A percentile compares a stretch with the other conserved stretches of the same genome.
Evolutionary conservation across 768 basidiomycete genomes (phyloP).

Genomic region (Mycena albidolilacea): DNA sequence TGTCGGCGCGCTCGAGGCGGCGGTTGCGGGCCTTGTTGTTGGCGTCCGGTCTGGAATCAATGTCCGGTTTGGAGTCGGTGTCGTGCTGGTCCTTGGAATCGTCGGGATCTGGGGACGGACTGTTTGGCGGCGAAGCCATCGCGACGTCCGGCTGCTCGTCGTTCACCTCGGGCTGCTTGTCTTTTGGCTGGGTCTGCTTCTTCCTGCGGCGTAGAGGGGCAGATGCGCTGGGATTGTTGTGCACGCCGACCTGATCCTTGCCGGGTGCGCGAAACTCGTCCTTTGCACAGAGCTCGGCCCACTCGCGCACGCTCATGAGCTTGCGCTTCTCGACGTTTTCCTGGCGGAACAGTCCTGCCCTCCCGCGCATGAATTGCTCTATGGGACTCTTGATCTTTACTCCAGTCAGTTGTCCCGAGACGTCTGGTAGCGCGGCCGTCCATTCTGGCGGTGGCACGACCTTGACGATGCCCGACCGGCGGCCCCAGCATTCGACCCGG

Average conservation of each 20-base stretch:
- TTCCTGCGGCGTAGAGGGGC: conserved; percentile 50
- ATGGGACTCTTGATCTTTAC: conserved; percentile 93
- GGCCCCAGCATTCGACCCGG: conserved; percentile 91
- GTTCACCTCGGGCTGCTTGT: conserved; percentile 42
- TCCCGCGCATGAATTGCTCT: conserved; percentile 93
- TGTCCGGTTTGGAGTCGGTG: conserved; percentile 41
- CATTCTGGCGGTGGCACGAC: conserved; percentile 96
- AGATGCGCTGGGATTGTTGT: conserved; percentile 47
- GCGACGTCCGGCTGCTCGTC: conserved; percentile 37
- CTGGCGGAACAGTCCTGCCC: conserved; percentile 88
- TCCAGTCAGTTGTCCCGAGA: conserved; percentile 76
- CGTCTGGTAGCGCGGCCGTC: conserved; percentile 79
- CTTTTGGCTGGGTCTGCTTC: conserved; percentile 48
- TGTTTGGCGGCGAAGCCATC: conserved; percentile 60
- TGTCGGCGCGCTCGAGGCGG: conserved; percentile 62
- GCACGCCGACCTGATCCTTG: conserved; percentile 76
- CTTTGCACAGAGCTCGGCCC: conserved; percentile 82
- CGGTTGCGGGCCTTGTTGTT: conserved; percentile 42
- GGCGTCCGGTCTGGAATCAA: conserved; percentile 36
- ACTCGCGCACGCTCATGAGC: conserved; percentile 88
- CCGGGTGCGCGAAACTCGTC: conserved; percentile 84
- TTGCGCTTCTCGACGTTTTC: conserved; percentile 93
- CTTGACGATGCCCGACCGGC: conserved; percentile 93
- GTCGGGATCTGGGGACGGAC: conserved; percentile 50
- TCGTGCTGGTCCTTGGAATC: conserved; percentile 30